Percentiles rank a stretch among this genome's conserved stretches.
Evolutionary conservation across 2,329 filamentous ascomycete species (phyloP).

Genomic region (Fusarium sp.): DNA sequence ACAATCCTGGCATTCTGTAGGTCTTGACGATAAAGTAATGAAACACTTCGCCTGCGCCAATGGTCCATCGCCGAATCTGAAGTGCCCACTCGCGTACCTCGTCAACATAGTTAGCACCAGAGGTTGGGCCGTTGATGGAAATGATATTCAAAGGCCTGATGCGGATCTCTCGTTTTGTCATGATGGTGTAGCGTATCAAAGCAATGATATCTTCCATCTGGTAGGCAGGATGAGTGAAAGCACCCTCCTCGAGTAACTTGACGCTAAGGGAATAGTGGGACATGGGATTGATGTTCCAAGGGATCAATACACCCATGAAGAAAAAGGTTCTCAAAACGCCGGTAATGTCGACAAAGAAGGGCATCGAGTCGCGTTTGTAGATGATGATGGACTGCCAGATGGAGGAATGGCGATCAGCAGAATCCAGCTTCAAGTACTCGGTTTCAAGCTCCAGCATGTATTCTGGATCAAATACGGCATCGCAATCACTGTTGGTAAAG

Average conservation of each 20-base stretch:
- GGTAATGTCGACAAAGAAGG: slow-evolving; percentile 40
- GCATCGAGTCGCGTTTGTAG: slow-evolving; percentile 39
- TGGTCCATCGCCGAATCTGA: slow-evolving; percentile 31
- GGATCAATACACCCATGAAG: slow-evolving; percentile 40
- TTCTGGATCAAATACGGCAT: slow-evolving; percentile 36
- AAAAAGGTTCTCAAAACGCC: slow-evolving; percentile 39
- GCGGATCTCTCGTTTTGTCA: slow-evolving; percentile 21
- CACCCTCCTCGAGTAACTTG: slow-evolving; percentile 24
- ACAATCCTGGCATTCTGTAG: slow-evolving; percentile 20
- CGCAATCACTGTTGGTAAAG: slow-evolving; percentile 40
- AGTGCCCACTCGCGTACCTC: slow-evolving; percentile 31
- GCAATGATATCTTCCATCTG: slow-evolving; percentile 34
- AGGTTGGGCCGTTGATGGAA: slow-evolving; percentile 32
- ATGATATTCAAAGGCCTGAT: slow-evolving; percentile 27
- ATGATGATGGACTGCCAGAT: slow-evolving; percentile 41
- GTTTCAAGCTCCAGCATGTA: slow-evolving; percentile 35
- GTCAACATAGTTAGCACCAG: slow-evolving; percentile 21
- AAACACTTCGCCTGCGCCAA: slow-evolving; percentile 32
- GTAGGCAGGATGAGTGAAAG: slow-evolving; percentile 28
- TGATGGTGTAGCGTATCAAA: slow-evolving; percentile 29
- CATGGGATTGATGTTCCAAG: slow-evolving; percentile 36
- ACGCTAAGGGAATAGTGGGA: slow-evolving; percentile 29
- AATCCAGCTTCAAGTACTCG: slow-evolving; percentile 22
- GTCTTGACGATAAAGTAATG: slow-evolving; percentile 36
- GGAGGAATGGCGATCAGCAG: slow-evolving; percentile 32